phyloP scores from a whole-genome alignment of 83 land plant genomes.

The Larix sibirica region DNA sequence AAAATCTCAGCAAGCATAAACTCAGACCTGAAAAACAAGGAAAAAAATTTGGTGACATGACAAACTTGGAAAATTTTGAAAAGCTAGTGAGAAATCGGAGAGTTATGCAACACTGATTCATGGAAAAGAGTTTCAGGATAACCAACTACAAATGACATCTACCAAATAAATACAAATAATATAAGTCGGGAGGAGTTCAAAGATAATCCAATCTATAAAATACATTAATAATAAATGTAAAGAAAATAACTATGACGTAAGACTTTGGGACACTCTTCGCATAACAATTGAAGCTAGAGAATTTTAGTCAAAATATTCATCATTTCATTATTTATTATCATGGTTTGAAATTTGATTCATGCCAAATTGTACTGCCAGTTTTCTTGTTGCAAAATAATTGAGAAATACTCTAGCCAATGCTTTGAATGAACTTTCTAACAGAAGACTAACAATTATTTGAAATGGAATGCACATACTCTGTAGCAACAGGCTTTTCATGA shows the following conservation, averaged over 20 bases:
- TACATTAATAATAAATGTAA: background rate
- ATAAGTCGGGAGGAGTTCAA: background rate
- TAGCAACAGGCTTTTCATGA: too few relatives aligned
- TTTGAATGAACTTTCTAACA: too few relatives aligned
- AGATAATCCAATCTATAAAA: background rate
- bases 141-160: background rate
- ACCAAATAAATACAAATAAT: background rate
- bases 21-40: too few relatives aligned
- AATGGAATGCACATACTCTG: too few relatives aligned
- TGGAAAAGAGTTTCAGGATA: background rate
- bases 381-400: background rate
- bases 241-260: background rate
- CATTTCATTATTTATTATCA: background rate
- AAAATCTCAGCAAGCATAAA: too few relatives aligned
- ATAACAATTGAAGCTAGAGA: background rate
- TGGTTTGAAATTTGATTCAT: background rate
- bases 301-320: background rate
- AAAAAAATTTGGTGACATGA: too few relatives aligned
- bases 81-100: too few relatives aligned
- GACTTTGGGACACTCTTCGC: background rate
- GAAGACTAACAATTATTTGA: too few relatives aligned
- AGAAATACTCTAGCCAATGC: too few relatives aligned
- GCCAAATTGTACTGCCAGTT: too few relatives aligned
- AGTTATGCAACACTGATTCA: too few relatives aligned
- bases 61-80: too few relatives aligned